Evolutionary conservation across 495 filamentous ascomycete genomes (phyloP), one percentile per base, ranked within the genome.

Genomic region (Xanthoparmelia taractica): DNA sequence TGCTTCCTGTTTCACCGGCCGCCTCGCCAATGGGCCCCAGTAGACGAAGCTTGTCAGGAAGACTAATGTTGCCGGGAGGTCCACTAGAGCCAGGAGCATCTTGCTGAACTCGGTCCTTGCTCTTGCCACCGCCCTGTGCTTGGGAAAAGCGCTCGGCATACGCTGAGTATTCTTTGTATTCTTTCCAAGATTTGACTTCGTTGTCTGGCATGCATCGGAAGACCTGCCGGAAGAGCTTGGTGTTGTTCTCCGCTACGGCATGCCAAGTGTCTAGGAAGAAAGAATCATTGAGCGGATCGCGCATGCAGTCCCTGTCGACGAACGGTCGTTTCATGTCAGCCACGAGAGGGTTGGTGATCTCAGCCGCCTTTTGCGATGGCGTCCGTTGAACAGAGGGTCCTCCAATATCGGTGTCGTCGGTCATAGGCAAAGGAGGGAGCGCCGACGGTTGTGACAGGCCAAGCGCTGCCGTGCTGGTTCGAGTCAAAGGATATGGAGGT

Each of bases 161-260:
- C 8, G 86, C 82, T 56, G 84, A 77, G 70, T 87, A 96, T 63
- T 96, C 88, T 69, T 90, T 92, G 77, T 97, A 98, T 66, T 95
- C 90, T 67, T 88, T 87, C 95, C 95, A 98, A 58, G 84, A 90
- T 66, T 86, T 88, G 66, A 95, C 95, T 68, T 97, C 91, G 60
- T 84, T 96, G 70, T 98, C 94, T 2, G 94, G 94, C 89, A 93
- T 93, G 74, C 91, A 96, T 55, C 95, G 86, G 78, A 98, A 98
- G 17, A 98, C 95, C 61, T 87, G 84, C 31, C 95, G 86, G 76
- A 86, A 98, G 38, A 98, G 81, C 64, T 90, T 88, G 8, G 94
- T 97, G 72, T 98, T 98, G 74, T 97, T 97, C 57, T 89, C 87
- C 10, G 94, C 94, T 50, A 92, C 84, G n/a, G 83, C 76, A 65